These are phyloP conservation scores for Thielaviopsis musarum DNA, from an alignment of 2,329 filamentous ascomycete species.

Conservation along the genomic window DNA sequence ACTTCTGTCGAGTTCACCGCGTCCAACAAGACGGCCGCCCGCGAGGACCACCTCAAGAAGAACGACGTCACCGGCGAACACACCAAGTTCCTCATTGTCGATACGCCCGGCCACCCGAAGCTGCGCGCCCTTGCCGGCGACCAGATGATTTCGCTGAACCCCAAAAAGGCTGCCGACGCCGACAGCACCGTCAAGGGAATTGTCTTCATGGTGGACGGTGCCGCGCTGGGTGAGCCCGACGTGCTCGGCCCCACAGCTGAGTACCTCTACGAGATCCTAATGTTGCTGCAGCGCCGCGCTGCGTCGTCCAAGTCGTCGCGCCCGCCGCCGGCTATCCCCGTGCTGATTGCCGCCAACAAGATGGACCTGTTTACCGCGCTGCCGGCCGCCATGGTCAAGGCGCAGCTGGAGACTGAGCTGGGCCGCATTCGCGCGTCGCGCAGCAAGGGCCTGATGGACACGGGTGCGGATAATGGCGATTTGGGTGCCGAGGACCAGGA, in stretches of 20 bases:
- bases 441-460: constrained; percentile 69
- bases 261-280: constrained; percentile 80
- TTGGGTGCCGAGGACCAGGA: constrained; percentile 54
- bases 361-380: constrained; percentile 87
- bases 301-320: constrained; percentile 29
- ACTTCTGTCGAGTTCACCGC: constrained; percentile 39
- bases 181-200: constrained; percentile 47
- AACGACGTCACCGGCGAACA: constrained; percentile 37
- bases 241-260: constrained; percentile 55
- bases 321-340: constrained; percentile 42
- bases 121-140: constrained; percentile 50
- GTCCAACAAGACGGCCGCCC: constrained; percentile 27
- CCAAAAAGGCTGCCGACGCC: constrained; percentile 13
- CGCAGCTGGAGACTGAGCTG: constrained; percentile 64
- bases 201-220: constrained; percentile 80
- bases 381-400: constrained; percentile 58
- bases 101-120: constrained; percentile 93
- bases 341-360: constrained; percentile 88
- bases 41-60: constrained; percentile 35
- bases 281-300: constrained; percentile 61
- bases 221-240: constrained; percentile 42
- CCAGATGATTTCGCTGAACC: constrained; percentile 16
- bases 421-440: constrained; percentile 58
- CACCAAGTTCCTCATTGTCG: constrained; percentile 59
- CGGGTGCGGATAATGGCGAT: constrained; percentile 52